These are phyloP conservation scores for Trichosanthes cucumerina DNA, from an alignment of 306 rosid genomes.

Conservation along the genomic window DNA sequence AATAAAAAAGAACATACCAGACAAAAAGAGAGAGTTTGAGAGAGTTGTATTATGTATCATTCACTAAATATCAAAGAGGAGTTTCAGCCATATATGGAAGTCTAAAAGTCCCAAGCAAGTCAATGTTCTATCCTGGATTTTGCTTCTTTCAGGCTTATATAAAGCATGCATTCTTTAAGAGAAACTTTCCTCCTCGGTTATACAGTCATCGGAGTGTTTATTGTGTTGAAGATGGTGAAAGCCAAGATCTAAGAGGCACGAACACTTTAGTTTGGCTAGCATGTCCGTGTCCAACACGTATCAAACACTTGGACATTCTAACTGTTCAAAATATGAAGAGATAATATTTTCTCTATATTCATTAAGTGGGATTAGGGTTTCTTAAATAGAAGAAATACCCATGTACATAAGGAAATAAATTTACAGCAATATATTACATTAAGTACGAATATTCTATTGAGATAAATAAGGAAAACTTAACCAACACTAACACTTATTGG, in stretches of 20 bases:
- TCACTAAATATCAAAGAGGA: not conserved
- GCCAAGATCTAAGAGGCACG: not conserved
- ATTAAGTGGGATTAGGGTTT: no score
- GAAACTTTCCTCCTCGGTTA: not conserved
- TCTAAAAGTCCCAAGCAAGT: not conserved
- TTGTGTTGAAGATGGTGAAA: not conserved
- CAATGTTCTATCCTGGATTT: not conserved
- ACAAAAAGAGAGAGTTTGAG: not conserved
- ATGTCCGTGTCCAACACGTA: no score
- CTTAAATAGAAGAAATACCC: no score
- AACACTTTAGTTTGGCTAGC: no score
- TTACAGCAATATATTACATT: no score
- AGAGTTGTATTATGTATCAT: not conserved
- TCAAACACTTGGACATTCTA: no score
- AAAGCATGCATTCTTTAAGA: not conserved
- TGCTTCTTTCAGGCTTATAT: not conserved
- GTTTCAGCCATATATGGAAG: not conserved
- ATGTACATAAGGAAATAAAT: no score
- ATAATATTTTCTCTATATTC: no score
- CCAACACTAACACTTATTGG: no score
- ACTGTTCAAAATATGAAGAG: no score
- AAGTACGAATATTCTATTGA: no score
- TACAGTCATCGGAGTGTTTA: not conserved
- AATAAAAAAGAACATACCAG: not conserved
- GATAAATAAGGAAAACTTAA: no score